phyloP scores from a whole-genome alignment of 768 basidiomycete species.

The Lenzites betulinus region DNA sequence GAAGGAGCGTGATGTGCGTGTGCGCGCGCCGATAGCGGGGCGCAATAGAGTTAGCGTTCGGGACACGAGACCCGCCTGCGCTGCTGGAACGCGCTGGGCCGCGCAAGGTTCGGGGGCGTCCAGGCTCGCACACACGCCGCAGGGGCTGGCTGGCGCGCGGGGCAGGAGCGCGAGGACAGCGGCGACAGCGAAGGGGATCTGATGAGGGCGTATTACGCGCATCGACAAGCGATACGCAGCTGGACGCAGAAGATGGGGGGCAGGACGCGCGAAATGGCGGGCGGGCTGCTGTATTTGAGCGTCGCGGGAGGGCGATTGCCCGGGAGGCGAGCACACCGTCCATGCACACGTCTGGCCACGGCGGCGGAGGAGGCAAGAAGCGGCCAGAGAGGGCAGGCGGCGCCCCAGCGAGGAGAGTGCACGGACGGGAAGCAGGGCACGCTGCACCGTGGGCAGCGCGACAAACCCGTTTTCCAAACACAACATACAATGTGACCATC shows the following conservation, averaged over 20 bases:
- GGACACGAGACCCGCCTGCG: constrained; percentile 12
- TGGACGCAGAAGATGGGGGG: background rate
- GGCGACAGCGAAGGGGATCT: constrained; percentile 9
- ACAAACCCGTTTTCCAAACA: constrained; percentile 15
- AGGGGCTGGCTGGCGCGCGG: constrained; percentile 1
- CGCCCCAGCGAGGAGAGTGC: constrained; percentile 1
- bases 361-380: constrained; percentile 9
- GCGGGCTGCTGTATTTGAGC: constrained; percentile 8
- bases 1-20: constrained; percentile 7
- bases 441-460: no score
- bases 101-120: constrained; percentile 5
- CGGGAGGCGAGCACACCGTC: no score
- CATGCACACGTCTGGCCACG: constrained; percentile 19
- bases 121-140: background rate
- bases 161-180: background rate
- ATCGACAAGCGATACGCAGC: constrained; percentile 1
- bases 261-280: constrained; percentile 1
- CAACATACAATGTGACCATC: constrained; percentile 25
- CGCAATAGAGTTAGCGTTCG: constrained; percentile 19
- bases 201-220: background rate
- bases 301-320: constrained; percentile 17
- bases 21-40: constrained; percentile 18
- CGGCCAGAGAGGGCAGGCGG: constrained; percentile 11
- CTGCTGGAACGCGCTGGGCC: constrained; percentile 14
- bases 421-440: constrained; percentile 7